phyloP scores from a whole-genome alignment of 2,329 filamentous ascomycete species.

The Phialocephala subalpina region DNA sequence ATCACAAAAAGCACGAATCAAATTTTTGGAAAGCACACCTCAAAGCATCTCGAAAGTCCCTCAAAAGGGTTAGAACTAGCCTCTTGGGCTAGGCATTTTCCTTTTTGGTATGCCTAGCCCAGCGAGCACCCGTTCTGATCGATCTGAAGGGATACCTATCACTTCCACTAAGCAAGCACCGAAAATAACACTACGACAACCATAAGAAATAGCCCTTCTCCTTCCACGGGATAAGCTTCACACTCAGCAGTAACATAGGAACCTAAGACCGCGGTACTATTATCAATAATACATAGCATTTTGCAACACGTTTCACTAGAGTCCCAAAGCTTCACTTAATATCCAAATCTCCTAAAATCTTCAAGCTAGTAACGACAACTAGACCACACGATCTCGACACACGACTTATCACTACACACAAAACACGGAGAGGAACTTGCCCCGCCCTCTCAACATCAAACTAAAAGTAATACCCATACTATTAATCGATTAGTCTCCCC shows the following conservation, averaged over 20 bases:
- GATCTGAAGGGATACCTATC: slow-evolving; percentile 21
- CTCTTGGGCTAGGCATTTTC: slow-evolving; percentile 12
- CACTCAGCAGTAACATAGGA: slow-evolving; percentile 21
- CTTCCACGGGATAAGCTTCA: slow-evolving; percentile 18
- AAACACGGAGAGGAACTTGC: too few relatives aligned
- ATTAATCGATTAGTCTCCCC: too few relatives aligned
- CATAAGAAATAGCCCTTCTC: slow-evolving; percentile 12
- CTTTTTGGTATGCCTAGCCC: slow-evolving; percentile 18
- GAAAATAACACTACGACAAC: too few relatives aligned
- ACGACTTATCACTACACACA: too few relatives aligned
- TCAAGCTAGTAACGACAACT: too few relatives aligned
- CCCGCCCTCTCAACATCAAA: too few relatives aligned
- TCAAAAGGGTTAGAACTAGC: not conserved
- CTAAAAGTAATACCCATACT: too few relatives aligned
- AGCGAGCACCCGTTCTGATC: slow-evolving; percentile 23
- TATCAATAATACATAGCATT: not conserved
- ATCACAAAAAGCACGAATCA: slow-evolving; percentile 7
- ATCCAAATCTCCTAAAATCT: too few relatives aligned
- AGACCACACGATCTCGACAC: too few relatives aligned
- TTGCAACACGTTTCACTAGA: too few relatives aligned
- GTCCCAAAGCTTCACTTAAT: too few relatives aligned
- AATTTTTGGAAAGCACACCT: slow-evolving; percentile 6
- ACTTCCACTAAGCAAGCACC: slow-evolving; percentile 19
- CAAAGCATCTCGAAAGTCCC: slow-evolving; percentile 5
- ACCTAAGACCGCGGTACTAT: slow-evolving; percentile 17